Evolutionary conservation across 2,329 filamentous ascomycete genomes (phyloP), one percentile per base, ranked within the genome.

Genomic region (Ophiostoma montium): DNA sequence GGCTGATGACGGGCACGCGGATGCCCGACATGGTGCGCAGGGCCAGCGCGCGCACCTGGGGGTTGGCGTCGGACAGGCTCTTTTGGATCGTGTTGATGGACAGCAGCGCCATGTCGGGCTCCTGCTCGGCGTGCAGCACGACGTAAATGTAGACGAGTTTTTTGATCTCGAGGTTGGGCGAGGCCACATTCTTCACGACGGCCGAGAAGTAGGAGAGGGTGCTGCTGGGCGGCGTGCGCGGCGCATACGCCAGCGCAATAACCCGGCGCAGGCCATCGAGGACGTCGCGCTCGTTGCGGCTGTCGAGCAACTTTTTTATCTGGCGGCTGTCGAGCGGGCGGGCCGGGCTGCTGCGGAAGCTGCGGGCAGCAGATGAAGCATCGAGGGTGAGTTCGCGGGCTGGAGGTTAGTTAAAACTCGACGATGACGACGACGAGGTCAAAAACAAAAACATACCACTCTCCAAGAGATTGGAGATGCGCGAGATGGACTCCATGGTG

Each of bases 31-130:
- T 98, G 56, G 92, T 95, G 55, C 89, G 86, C 54, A 98, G 73
- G 0, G 92, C 92, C 59, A 98, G 82, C 19, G 90, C 87, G 56
- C 92, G 82, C 18, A 95, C 80, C 61, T 94, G 85, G 1, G 92
- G 86, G 63, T 89, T 95, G 51, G 82, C 74, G 65, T 98, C 92
- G 21, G 88, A 94, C 51, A 98, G 77, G 10, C 90, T 95, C 67
- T 95, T 96, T 62, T 98, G 92, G 58, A 98, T 96, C 7, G 92
- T 94, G 67, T 98, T 98, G 75, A 98, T 95, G 52, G 89, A 95
- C 41, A 98, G 76, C 35, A 98, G 76, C 18, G 92, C 89, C 42
- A 95, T 84, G 66, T 98, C 92, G 51, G 90, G 92, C 61, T 96
- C 92, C 55, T 88, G 80, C 64, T 96, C 92, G 63, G 92, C 92